Conservation (phyloP, 768 basidiomycete species). For the Agaricus sinodeliciosus region DNA sequence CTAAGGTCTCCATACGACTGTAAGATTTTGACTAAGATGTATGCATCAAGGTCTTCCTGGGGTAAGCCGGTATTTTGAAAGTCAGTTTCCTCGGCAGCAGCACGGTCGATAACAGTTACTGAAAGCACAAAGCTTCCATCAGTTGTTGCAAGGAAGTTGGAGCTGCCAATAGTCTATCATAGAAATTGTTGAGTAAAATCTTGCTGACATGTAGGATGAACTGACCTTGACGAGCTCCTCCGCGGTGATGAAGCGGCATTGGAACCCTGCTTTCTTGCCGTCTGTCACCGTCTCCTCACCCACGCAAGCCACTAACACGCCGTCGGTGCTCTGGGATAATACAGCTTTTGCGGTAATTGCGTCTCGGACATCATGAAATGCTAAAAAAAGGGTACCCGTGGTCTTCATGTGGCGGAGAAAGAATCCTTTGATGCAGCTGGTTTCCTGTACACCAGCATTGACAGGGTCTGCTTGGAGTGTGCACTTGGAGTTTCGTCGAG, state of each 20-base stretch:
- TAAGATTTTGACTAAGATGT: slow-evolving; percentile 13
- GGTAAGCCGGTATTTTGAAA: not conserved
- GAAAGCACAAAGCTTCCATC: slow-evolving; percentile 47
- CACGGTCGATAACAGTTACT: slow-evolving; percentile 24
- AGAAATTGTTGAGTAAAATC: slow-evolving; percentile 9
- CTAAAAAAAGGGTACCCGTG: slow-evolving; percentile 48
- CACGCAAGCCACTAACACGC: slow-evolving; percentile 23
- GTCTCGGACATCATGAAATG: slow-evolving; percentile 56
- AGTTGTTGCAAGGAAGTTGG: slow-evolving; percentile 41
- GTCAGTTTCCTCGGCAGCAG: not conserved
- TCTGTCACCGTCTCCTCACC: slow-evolving; percentile 20
- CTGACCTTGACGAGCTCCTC: slow-evolving; percentile 41
- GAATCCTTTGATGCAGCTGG: slow-evolving; percentile 43
- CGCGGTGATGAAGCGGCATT: slow-evolving; percentile 38
- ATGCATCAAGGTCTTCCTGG: slow-evolving; percentile 17
- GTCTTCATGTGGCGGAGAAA: slow-evolving; percentile 44
- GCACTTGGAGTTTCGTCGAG: not conserved
- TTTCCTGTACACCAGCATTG: not conserved
- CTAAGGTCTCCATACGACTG: slow-evolving; percentile 29
- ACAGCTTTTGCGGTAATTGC: slow-evolving; percentile 39
- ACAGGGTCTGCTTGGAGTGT: not conserved
- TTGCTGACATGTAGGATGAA: slow-evolving; percentile 6
- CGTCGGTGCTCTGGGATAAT: slow-evolving; percentile 26
- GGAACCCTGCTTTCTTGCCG: slow-evolving; percentile 22
- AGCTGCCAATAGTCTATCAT: slow-evolving; percentile 47